A percentile compares a stretch with the other conserved stretches of the same genome.
Evolutionary conservation across 2,329 filamentous ascomycete species (phyloP).

Genomic region (Aspergillus amoenus): DNA sequence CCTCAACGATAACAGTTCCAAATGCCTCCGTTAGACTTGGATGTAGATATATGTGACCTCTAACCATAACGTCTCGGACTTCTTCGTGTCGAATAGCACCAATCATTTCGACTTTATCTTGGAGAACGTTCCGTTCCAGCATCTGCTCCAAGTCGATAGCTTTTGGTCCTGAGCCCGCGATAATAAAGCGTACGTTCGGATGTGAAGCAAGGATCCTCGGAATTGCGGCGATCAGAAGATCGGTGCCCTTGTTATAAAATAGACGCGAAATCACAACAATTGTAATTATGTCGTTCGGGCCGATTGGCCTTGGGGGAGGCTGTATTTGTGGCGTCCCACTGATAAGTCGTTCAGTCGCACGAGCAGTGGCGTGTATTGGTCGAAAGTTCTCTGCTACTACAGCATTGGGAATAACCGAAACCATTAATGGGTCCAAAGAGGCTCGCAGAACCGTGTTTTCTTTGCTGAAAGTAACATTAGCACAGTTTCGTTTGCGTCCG

Average conservation of each 20-base stretch:
- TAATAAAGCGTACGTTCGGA: constrained; percentile 93
- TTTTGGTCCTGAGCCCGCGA: constrained; percentile 92
- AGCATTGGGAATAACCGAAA: constrained; percentile 96
- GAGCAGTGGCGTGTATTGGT: constrained; percentile 59
- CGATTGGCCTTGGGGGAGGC: constrained; percentile 66
- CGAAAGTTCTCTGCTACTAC: constrained; percentile 96
- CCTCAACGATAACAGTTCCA: constrained; percentile 96
- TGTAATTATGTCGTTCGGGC: constrained; percentile 83
- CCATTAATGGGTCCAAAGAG: constrained; percentile 92
- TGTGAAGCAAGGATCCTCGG: constrained; percentile 86
- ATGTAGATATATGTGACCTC: constrained; percentile 94
- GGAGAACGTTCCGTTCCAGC: constrained; percentile 90
- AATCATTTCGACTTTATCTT: constrained; percentile 89
- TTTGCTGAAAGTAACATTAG: constrained; percentile 60
- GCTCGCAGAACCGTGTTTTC: constrained; percentile 96
- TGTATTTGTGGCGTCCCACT: constrained; percentile 35
- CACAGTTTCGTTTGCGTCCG: neutral
- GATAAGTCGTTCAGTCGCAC: constrained; percentile 28
- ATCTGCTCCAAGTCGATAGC: constrained; percentile 98
- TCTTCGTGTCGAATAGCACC: constrained; percentile 93
- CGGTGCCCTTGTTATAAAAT: constrained; percentile 98
- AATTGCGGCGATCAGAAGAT: constrained; percentile 93
- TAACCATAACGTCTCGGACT: constrained; percentile 95
- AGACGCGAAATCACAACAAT: constrained; percentile 96
- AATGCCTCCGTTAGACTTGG: constrained; percentile 95